Percentiles rank a stretch among this genome's conserved stretches.
Conservation (phyloP, 176 grass and related monocot genomes). For the Aegilops tauschii region DNA sequence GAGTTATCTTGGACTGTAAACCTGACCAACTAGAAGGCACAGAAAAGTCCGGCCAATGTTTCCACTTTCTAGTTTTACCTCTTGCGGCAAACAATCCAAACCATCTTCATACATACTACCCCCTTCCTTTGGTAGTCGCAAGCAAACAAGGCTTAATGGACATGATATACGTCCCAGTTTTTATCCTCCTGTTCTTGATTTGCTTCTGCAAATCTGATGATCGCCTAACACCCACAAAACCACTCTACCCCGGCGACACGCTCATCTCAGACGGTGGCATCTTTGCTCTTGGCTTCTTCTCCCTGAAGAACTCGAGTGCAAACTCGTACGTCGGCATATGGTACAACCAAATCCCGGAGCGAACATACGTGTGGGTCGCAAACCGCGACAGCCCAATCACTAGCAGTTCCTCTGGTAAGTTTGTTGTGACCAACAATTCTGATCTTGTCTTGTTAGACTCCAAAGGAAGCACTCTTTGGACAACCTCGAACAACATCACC, state of each 20-base stretch:
- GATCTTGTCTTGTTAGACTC: conserved; percentile 7
- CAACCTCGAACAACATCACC: not conserved
- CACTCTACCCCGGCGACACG: not conserved
- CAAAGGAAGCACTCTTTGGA: conserved; percentile 17
- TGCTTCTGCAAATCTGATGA: conserved; percentile 14
- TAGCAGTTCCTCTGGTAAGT: not conserved
- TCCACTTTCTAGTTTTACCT: no score
- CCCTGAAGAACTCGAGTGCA: not conserved
- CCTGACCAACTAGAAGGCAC: not conserved
- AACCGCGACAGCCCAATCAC: conserved; percentile 39
- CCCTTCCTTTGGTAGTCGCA: not conserved
- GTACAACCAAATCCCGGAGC: conserved; percentile 21
- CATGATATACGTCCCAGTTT: not conserved
- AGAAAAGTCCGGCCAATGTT: not conserved
- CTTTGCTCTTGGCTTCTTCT: conserved; percentile 44
- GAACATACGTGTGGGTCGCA: conserved; percentile 41
- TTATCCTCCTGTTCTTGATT: not conserved
- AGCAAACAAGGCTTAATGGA: not conserved
- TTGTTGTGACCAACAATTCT: conserved; percentile 6
- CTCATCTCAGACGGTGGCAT: conserved; percentile 18
- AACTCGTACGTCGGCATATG: conserved; percentile 35
- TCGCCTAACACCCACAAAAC: not conserved
- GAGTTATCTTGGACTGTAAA: not conserved
- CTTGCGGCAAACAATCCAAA: no score
- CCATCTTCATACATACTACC: not conserved